phyloP scores from a whole-genome alignment of 768 basidiomycete genomes.

The Tremella fuciformis region DNA sequence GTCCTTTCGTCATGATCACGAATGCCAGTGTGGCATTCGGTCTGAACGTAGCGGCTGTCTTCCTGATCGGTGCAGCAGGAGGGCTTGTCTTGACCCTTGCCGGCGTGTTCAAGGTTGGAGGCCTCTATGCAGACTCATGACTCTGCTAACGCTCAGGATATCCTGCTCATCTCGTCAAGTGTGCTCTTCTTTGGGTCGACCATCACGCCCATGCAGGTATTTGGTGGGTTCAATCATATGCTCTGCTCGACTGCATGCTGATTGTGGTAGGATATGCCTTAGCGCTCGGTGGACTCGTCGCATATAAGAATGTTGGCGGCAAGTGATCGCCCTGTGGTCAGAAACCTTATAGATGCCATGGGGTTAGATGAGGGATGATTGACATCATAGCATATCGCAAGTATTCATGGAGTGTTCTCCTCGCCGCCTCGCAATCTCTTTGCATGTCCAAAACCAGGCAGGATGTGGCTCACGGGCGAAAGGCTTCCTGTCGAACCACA shows the following conservation, averaged over 20 bases:
- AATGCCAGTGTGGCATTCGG: conserved; percentile 85
- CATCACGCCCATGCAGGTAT: conserved; percentile 76
- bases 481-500: too few relatives aligned
- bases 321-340: too few relatives aligned
- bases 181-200: conserved; percentile 73
- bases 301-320: conserved; percentile 65
- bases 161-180: conserved; percentile 84
- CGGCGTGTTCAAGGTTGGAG: conserved; percentile 77
- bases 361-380: neutral
- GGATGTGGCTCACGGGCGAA: too few relatives aligned
- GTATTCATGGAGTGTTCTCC: neutral
- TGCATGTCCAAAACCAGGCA: neutral
- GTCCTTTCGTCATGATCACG: conserved; percentile 68
- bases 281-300: conserved; percentile 75
- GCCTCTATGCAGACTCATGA: neutral
- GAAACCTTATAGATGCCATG: neutral
- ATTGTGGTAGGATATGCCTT: conserved; percentile 68
- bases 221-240: conserved; percentile 58
- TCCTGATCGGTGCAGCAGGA: conserved; percentile 63
- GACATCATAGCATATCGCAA: too few relatives aligned
- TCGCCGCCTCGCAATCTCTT: neutral
- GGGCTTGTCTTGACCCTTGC: conserved; percentile 88
- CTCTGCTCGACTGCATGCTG: neutral
- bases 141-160: conserved; percentile 61
- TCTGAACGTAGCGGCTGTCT: conserved; percentile 89